Base-by-base conservation (phyloP, 768 basidiomycete genomes). In the Auriscalpium orientale region DNA sequence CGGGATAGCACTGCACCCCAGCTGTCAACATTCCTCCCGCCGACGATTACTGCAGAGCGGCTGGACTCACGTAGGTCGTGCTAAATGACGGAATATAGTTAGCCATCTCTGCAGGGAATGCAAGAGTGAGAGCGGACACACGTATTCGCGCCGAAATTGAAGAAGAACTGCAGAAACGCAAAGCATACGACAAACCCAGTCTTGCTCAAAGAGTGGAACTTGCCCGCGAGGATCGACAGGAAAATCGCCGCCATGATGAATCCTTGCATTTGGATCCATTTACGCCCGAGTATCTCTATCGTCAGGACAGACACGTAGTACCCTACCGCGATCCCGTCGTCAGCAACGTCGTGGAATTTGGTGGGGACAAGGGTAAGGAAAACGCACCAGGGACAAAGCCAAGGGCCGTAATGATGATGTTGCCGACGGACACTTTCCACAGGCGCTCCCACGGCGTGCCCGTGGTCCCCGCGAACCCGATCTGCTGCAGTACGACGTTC, bases 71-170 rank as follows among this genome's bases (percentile, higher is more conserved):
- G 53, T 79, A 83, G 57, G 81, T 78, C 7, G 81, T 83, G 13
- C 78, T 80, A 49, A 49, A 28, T 28, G 28, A 28, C 28, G 28
- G 28, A 28, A 28, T 5, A 4, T 7, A 7, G 28, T 28, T 7
- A 28, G 28, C 28, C 28, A 28, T 28, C 28, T 28, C 28, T 28
- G 28, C 28, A 28, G 28, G 28, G 28, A 28, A 7, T 28, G 28
- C 5, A 15, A 53, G 10, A 49, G 33, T 35, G 8, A 37, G 13
- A 18, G 18, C 40, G 22, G 18, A 69, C 80, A 60, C 64, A 83
- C 77, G 81, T 72, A 65, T 88, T 89, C 3, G 85, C 84, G 18
- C 88, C 87, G 63, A 88, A 90, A 72, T 89, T 89, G 76, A 89
- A 89, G 76, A 89, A 87, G 74, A 87, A 87, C 74, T 83, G 86